phyloP scores from a whole-genome alignment of 345 rosid species.

The Litchi chinensis region DNA sequence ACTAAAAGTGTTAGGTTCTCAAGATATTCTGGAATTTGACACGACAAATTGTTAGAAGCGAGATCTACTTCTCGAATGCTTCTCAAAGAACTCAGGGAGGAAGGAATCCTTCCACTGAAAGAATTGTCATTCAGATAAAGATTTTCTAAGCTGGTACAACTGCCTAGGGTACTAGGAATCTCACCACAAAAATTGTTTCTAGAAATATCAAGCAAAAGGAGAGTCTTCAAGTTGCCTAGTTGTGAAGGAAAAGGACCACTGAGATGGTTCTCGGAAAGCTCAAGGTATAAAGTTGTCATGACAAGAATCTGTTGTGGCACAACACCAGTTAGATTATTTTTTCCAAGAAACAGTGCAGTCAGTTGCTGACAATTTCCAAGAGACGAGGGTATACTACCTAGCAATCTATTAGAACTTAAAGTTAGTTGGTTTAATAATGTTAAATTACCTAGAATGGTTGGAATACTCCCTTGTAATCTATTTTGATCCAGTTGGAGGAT shows the following conservation, averaged over 20 bases:
- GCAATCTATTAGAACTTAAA: neutral
- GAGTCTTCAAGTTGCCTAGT: neutral
- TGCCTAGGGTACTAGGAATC: slow-evolving; percentile 20
- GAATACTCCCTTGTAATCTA: slow-evolving; percentile 17
- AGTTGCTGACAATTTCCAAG: slow-evolving; percentile 20
- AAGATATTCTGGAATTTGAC: slow-evolving; percentile 15
- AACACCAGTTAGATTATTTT: slow-evolving; percentile 20
- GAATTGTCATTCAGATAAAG: slow-evolving; percentile 4
- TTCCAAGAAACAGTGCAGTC: neutral
- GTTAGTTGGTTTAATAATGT: neutral
- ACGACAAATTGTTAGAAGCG: slow-evolving; percentile 17
- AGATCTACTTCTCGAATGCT: slow-evolving; percentile 12
- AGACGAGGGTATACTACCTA: slow-evolving; percentile 24
- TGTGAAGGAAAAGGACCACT: slow-evolving; percentile 16
- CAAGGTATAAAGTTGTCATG: neutral
- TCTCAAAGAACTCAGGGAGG: slow-evolving; percentile 14
- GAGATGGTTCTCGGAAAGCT: slow-evolving; percentile 10
- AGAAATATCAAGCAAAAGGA: neutral
- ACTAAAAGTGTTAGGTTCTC: neutral
- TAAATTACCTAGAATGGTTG: slow-evolving; percentile 2
- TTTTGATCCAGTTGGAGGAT: neutral
- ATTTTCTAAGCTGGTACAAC: slow-evolving; percentile 3
- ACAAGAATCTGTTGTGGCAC: slow-evolving; percentile 15
- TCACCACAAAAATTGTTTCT: slow-evolving; percentile 10
- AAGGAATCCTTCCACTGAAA: slow-evolving; percentile 20